phyloP scores from a whole-genome alignment of 257 asterid species.

The Nicotiana knightiana region DNA sequence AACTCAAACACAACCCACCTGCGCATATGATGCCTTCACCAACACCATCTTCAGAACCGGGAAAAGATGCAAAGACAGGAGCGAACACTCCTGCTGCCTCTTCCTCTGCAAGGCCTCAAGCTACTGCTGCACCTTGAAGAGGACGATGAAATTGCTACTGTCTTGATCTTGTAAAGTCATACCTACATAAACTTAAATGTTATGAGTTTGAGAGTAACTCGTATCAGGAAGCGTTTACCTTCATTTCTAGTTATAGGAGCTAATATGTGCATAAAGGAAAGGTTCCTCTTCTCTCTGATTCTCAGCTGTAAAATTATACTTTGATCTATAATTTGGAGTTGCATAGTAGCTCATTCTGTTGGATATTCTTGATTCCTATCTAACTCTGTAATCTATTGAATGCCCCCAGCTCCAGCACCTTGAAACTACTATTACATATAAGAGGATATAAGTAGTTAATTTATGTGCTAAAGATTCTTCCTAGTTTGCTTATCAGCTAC shows the following conservation, averaged over 20 bases:
- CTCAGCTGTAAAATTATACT: not conserved
- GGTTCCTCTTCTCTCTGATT: not conserved
- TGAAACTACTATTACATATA: not conserved
- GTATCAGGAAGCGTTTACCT: not conserved
- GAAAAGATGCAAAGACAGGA: slow-evolving; percentile 20
- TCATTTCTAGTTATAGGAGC: slow-evolving; percentile 5
- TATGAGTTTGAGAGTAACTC: not conserved
- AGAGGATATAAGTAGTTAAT: not conserved
- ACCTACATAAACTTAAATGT: not conserved
- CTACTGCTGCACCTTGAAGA: not conserved
- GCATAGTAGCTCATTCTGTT: not conserved
- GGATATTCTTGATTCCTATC: not conserved
- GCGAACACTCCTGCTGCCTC: not conserved
- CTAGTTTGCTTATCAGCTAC: not conserved
- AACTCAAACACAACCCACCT: slow-evolving; percentile 49
- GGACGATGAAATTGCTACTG: not conserved
- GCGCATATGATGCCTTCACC: slow-evolving; percentile 20
- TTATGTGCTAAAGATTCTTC: not conserved
- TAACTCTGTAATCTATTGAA: not conserved
- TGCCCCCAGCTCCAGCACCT: not conserved
- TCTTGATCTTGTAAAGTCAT: not conserved
- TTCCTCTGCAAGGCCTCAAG: not conserved
- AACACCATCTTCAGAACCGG: slow-evolving; percentile 11
- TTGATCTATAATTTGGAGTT: not conserved
- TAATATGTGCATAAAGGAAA: not conserved